A percentile compares a stretch with the other conserved stretches of the same genome.
phyloP scores from a whole-genome alignment of 1,284 basidiomycete genomes.

The Schizophyllum amplum region DNA sequence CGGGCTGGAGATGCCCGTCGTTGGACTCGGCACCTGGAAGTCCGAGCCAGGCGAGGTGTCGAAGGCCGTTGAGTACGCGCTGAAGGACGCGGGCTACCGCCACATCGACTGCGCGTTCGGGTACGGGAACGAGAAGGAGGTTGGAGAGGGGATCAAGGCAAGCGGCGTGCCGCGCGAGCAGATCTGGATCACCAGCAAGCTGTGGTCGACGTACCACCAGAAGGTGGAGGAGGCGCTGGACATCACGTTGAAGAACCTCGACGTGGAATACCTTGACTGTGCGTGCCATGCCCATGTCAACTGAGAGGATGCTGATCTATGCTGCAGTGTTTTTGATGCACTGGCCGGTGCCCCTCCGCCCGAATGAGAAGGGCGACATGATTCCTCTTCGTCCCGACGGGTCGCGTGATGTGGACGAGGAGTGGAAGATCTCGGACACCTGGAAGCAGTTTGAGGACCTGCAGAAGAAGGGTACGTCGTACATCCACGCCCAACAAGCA shows the following conservation, averaged over 20 bases:
- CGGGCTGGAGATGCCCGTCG: constrained; percentile 55
- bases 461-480: constrained; percentile 46
- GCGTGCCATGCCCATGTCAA: constrained; percentile 19
- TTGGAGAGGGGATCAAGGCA: constrained; percentile 74
- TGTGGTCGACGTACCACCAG: constrained; percentile 68
- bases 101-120: constrained; percentile 77
- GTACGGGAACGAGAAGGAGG: constrained; percentile 76
- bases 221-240: constrained; percentile 71
- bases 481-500: neutral
- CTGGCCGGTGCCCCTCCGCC: constrained; percentile 76
- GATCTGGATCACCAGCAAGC: constrained; percentile 70
- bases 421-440: constrained; percentile 63
- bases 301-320: neutral
- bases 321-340: constrained; percentile 66
- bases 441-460: constrained; percentile 82
- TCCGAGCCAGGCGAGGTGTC: constrained; percentile 65
- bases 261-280: constrained; percentile 75
- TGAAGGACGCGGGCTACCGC: constrained; percentile 68
- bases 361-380: constrained; percentile 63
- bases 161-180: constrained; percentile 75
- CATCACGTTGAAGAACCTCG: constrained; percentile 64
- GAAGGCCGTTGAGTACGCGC: constrained; percentile 61
- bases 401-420: constrained; percentile 55
- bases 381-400: constrained; percentile 67
- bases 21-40: constrained; percentile 82